These are phyloP conservation scores for Fusarium marasasianum DNA, from an alignment of 2,329 filamentous ascomycete species.

Conservation along the genomic window DNA sequence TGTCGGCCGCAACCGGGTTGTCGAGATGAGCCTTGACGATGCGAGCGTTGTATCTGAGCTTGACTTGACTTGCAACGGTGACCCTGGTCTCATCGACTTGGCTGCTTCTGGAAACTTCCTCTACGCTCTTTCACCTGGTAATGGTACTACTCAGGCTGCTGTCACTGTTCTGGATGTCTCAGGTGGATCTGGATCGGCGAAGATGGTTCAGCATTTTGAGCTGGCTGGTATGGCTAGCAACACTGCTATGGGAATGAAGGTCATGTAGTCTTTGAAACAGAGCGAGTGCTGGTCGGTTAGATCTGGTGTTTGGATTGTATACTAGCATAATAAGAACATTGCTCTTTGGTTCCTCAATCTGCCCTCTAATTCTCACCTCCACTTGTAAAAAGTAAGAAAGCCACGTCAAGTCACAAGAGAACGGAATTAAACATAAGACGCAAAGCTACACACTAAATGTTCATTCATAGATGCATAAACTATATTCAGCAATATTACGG, in stretches of 20 bases:
- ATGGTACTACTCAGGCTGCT: conserved; percentile 52
- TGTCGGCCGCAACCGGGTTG: conserved; percentile 59
- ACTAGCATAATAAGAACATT: not conserved
- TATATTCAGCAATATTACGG: too few relatives aligned
- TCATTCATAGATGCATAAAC: too few relatives aligned
- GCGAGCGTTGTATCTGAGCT: conserved; percentile 57
- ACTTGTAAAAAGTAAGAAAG: too few relatives aligned
- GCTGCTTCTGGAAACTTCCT: conserved; percentile 61
- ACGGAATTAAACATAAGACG: too few relatives aligned
- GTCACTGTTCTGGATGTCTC: conserved; percentile 51
- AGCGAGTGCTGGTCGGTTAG: too few relatives aligned
- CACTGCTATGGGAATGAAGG: conserved; percentile 18
- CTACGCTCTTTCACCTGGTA: conserved; percentile 66
- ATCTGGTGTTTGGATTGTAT: not conserved
- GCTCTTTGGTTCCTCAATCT: not conserved
- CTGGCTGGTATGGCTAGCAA: conserved; percentile 31
- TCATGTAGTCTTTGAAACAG: not conserved
- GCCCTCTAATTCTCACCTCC: too few relatives aligned
- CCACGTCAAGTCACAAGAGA: too few relatives aligned
- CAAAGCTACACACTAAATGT: too few relatives aligned
- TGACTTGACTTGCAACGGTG: conserved; percentile 55
- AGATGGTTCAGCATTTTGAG: conserved; percentile 47
- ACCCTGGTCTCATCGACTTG: conserved; percentile 66
- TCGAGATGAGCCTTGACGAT: conserved; percentile 64
- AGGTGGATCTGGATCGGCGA: conserved; percentile 24